phyloP scores from a whole-genome alignment of 2,329 filamentous ascomycete species.

The Pseudogymnoascus sp. region DNA sequence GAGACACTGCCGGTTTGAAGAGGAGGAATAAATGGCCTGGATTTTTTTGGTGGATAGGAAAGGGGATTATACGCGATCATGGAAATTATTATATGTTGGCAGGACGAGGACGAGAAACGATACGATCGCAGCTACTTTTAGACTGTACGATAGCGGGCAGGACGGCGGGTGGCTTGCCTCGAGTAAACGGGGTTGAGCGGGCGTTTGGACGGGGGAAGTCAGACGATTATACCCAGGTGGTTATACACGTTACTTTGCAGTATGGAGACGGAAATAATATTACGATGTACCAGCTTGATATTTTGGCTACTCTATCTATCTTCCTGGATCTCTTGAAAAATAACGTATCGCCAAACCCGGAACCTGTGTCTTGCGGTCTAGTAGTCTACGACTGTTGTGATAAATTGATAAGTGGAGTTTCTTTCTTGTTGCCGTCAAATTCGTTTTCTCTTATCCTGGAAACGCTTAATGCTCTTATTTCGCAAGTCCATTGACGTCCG shows the following conservation, averaged over 20 bases:
- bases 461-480: not conserved
- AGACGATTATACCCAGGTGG: constrained; percentile 7
- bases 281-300: constrained; percentile 6
- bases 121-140: not conserved
- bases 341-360: not conserved
- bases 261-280: constrained; percentile 6
- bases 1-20: constrained; percentile 66
- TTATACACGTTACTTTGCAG: constrained; percentile 3
- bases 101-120: not conserved
- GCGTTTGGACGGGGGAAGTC: constrained; percentile 6
- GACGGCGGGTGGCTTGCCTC: not conserved
- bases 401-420: not conserved
- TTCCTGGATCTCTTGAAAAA: not conserved
- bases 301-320: not conserved
- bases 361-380: not conserved
- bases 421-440: not conserved
- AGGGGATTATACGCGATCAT: not conserved
- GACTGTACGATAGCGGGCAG: not conserved
- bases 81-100: constrained; percentile 5
- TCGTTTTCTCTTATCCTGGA: not conserved
- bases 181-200: not conserved
- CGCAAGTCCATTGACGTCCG: not conserved
- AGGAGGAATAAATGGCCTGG: not conserved
- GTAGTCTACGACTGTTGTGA: not conserved
- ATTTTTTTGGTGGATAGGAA: not conserved